phyloP scores from a whole-genome alignment of 805 yeast species.

The Pichia paraexigua region DNA sequence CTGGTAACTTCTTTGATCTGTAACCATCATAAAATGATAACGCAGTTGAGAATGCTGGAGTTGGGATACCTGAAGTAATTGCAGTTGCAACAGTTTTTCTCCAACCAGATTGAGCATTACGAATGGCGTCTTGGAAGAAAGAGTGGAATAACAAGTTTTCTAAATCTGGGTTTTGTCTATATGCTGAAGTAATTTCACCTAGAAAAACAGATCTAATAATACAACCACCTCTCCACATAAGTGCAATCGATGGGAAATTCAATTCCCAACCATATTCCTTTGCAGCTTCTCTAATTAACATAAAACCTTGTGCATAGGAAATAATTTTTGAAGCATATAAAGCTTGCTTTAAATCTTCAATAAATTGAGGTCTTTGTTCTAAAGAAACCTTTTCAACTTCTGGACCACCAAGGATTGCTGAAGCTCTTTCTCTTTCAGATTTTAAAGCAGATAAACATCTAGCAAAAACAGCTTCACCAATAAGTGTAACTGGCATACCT shows the following conservation, averaged over 20 bases:
- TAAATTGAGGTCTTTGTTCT: slow-evolving; percentile 73
- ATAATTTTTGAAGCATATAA: slow-evolving; percentile 96
- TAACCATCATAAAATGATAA: slow-evolving; percentile 97
- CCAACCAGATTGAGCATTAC: slow-evolving; percentile 95
- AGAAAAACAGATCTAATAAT: slow-evolving; percentile 97
- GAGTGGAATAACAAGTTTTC: slow-evolving; percentile 94
- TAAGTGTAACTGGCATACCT: slow-evolving; percentile 97
- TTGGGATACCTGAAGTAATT: slow-evolving; percentile 83
- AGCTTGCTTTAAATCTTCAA: slow-evolving; percentile 95
- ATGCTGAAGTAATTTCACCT: slow-evolving; percentile 94
- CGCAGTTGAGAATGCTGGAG: slow-evolving; percentile 97
- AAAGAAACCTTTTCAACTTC: slow-evolving; percentile 49
- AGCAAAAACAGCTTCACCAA: slow-evolving; percentile 97
- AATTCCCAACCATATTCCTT: slow-evolving; percentile 94
- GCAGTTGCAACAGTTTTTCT: slow-evolving; percentile 78
- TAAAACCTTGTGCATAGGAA: slow-evolving; percentile 98
- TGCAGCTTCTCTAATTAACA: slow-evolving; percentile 98
- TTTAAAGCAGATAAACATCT: slow-evolving; percentile 93
- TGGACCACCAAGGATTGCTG: slow-evolving; percentile 77
- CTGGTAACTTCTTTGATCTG: slow-evolving; percentile 93
- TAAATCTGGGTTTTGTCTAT: slow-evolving; percentile 85
- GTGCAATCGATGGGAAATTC: slow-evolving; percentile 96
- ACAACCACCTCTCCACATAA: slow-evolving; percentile 99
- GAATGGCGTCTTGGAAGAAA: slow-evolving; percentile 86
- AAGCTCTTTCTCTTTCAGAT: slow-evolving; percentile 83